Evolutionary conservation across 2,329 filamentous ascomycete genomes (phyloP).

Genomic region (Aspergillus oerlinghausenensis): DNA sequence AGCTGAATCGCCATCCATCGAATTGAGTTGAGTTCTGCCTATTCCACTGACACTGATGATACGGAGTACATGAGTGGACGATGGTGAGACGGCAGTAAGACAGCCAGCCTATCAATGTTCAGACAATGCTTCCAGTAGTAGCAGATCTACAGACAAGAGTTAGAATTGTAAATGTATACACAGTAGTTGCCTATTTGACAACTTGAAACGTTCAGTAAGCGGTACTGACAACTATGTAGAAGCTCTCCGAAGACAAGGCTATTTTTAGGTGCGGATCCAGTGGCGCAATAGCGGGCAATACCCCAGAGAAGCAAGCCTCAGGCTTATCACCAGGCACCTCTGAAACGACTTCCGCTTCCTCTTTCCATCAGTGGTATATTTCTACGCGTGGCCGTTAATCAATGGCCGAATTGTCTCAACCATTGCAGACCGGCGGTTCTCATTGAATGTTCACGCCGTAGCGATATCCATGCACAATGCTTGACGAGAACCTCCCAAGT

Average conservation of each 20-base stretch:
- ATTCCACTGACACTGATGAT: neutral
- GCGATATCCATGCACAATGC: constrained; percentile 51
- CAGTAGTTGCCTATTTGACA: neutral
- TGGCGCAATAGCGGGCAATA: neutral
- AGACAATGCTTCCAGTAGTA: neutral
- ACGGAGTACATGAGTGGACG: neutral
- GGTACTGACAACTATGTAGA: too few species aligned
- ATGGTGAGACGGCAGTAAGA: neutral
- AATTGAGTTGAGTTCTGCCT: neutral
- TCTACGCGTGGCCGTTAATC: neutral
- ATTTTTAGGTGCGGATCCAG: neutral
- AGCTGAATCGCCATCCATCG: neutral
- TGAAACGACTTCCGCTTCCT: neutral
- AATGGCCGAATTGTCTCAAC: neutral
- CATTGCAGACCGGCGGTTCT: neutral
- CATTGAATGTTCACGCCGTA: neutral
- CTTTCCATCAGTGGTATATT: neutral
- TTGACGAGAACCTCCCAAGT: constrained; percentile 91
- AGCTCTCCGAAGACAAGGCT: neutral
- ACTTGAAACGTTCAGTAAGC: neutral
- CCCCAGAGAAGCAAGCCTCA: neutral
- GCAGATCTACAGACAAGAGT: neutral
- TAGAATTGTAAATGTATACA: neutral
- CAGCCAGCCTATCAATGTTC: neutral
- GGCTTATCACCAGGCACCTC: neutral